Evolutionary conservation across 805 yeast genomes (phyloP).

Genomic region (Danielia reshetovae): DNA sequence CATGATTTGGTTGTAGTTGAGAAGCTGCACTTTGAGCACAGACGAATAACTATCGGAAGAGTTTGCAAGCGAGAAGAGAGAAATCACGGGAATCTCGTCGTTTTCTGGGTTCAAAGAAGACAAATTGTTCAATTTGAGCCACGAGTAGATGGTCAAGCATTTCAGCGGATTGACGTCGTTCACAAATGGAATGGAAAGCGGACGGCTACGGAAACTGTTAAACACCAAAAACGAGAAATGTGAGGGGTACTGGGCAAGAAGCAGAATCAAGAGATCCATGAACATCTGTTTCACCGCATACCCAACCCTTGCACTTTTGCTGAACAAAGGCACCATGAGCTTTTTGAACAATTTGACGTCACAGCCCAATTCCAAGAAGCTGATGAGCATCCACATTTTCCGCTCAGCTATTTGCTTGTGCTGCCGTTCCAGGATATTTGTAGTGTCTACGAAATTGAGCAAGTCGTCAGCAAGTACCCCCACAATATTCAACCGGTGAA

Average conservation of each 20-base stretch:
- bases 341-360: conserved; percentile 18
- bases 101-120: conserved; percentile 5
- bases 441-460: conserved; percentile 4
- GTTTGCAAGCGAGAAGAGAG: conserved; percentile 25
- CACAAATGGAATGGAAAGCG: conserved; percentile 12
- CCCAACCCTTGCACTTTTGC: conserved; percentile 3
- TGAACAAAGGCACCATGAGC: conserved; percentile 18
- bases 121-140: conserved; percentile 32
- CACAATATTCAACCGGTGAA: conserved; percentile 17
- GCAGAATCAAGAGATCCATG: conserved; percentile 21
- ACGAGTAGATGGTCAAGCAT: conserved; percentile 34
- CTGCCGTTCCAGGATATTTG: background rate
- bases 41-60: conserved; percentile 21
- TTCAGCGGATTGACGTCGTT: conserved; percentile 15
- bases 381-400: conserved; percentile 20
- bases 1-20: conserved; percentile 27
- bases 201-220: conserved; percentile 12
- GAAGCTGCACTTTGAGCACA: conserved; percentile 24
- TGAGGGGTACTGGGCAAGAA: conserved; percentile 19
- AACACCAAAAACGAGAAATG: conserved; percentile 29
- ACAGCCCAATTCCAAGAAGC: conserved; percentile 35
- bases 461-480: conserved; percentile 20
- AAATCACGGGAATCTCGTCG: conserved; percentile 12
- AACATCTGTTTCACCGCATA: conserved; percentile 13
- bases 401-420: background rate